phyloP scores from a whole-genome alignment of 2,329 filamentous ascomycete species.

The Parafenestella ontariensis region DNA sequence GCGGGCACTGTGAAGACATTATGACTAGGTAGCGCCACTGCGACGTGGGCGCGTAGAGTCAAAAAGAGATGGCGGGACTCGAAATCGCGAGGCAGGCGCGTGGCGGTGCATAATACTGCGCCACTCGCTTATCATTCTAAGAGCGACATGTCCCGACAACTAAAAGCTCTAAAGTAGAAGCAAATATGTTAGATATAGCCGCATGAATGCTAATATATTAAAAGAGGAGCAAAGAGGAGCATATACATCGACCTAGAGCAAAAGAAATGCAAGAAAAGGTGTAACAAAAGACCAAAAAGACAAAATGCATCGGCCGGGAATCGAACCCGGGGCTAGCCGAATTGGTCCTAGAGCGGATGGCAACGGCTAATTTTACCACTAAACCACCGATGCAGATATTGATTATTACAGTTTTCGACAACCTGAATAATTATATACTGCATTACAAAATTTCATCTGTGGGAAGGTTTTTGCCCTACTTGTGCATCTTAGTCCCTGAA shows the following conservation, averaged over 20 bases:
- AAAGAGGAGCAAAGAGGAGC: no score
- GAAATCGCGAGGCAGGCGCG: conserved; percentile 23
- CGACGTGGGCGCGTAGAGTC: conserved; percentile 19
- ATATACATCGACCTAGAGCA: no score
- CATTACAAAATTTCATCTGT: no score
- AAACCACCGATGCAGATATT: conserved; percentile 30
- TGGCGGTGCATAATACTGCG: conserved; percentile 24
- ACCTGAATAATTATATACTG: no score
- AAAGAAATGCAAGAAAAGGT: neutral
- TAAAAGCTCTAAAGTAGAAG: neutral
- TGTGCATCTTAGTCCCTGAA: no score
- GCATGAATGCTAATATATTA: neutral
- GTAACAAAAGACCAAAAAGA: conserved; percentile 8
- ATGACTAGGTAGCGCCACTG: conserved; percentile 14
- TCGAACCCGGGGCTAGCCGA: conserved; percentile 37
- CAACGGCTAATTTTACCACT: conserved; percentile 40
- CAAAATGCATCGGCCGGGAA: conserved; percentile 30
- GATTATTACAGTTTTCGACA: neutral
- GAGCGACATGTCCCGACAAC: neutral
- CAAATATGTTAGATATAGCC: neutral
- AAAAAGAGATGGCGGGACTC: conserved; percentile 27
- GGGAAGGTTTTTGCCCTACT: no score
- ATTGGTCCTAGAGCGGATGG: conserved; percentile 13
- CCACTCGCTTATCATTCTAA: neutral
- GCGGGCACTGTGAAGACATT: conserved; percentile 15